Base-by-base conservation (phyloP, 768 basidiomycete genomes). In the Lactarius tabidus region DNA sequence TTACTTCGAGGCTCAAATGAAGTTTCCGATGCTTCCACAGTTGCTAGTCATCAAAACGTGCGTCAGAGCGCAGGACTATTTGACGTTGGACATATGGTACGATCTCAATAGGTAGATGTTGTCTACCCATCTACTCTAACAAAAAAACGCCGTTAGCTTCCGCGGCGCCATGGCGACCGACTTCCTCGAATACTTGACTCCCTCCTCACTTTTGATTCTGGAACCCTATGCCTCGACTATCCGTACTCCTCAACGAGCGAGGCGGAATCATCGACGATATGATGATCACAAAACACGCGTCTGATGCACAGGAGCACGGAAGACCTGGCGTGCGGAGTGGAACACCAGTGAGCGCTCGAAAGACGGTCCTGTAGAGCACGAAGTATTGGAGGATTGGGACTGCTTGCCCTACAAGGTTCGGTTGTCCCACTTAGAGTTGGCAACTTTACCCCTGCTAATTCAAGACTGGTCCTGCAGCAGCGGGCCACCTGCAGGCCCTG, bases 1-100 rank as follows among this genome's bases (percentile, higher is more conserved):
- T 33, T 33, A 33, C 33, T 33, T 51, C 28, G 17, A 35, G n/a
- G 31, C 55, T n/a, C 38, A 31, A 15, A 14, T n/a, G n/a, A n/a
- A n/a, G 26, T 35, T 56, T 39, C 35, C 29, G n/a, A 66, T 60
- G 53, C 57, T 51, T 26, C 3, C 53, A 35, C 74, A 97, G 95
- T 93, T 60, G 86, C 89, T 10, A 94, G 92, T 70, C 96, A 99
- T 76, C 85, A 89, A 53, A 90, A 98, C 72, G 91, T 95, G 58
- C 87, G 97, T 48, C 84, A 78, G 15, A 83, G 82, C 39, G 91
- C 85, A 1, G 95, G 95, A 0, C 80, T 99, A 36, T 99, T 99
- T 74, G 97, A 99, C 72, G 97, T 99, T 33, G 93, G 93, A 26
- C 97, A 99, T 76, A 99, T 99, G 96, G 91, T 98, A 18, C 96